phyloP scores from a whole-genome alignment of 2,329 filamentous ascomycete genomes.

The Pseudopyricularia javanii region DNA sequence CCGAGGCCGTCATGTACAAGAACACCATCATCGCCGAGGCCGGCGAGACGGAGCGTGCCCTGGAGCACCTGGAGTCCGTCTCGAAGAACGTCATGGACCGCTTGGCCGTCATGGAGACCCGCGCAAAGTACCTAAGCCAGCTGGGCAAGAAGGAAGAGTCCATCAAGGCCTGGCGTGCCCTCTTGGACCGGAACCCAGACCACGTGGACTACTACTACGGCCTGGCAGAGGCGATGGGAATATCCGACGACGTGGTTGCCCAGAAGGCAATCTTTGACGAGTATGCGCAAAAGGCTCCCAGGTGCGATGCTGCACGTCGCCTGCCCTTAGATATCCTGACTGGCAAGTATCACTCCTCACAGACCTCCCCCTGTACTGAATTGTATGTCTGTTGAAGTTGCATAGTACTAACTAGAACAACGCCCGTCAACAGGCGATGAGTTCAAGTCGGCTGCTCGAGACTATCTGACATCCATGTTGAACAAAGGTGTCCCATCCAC shows the following conservation, averaged over 20 bases:
- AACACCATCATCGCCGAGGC: slow-evolving; percentile 87
- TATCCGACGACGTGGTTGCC: slow-evolving; percentile 47
- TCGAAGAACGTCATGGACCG: slow-evolving; percentile 73
- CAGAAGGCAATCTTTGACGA: slow-evolving; percentile 64
- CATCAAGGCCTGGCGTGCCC: slow-evolving; percentile 62
- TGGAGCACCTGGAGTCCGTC: slow-evolving; percentile 73
- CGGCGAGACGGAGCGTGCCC: slow-evolving; percentile 68
- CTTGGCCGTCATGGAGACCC: slow-evolving; percentile 72
- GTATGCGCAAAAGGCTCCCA: slow-evolving; percentile 69
- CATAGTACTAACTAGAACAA: slow-evolving; percentile 1
- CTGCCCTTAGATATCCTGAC: slow-evolving; percentile 82
- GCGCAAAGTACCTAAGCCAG: slow-evolving; percentile 71
- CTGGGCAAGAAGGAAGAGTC: slow-evolving; percentile 71
- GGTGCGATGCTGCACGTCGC: slow-evolving; percentile 73
- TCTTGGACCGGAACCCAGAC: slow-evolving; percentile 81
- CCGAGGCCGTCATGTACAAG: slow-evolving; percentile 89
- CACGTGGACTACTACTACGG: slow-evolving; percentile 76
- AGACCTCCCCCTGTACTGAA: not conserved
- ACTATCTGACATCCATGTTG: slow-evolving; percentile 74
- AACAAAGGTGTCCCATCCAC: slow-evolving; percentile 90
- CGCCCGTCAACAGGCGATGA: slow-evolving; percentile 46
- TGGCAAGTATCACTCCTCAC: slow-evolving; percentile 29
- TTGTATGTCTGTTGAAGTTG: not conserved
- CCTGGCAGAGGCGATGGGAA: slow-evolving; percentile 55
- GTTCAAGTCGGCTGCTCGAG: slow-evolving; percentile 66